Evolutionary conservation across 2,329 filamentous ascomycete genomes (phyloP).

Genomic region (Cercospora beticola): DNA sequence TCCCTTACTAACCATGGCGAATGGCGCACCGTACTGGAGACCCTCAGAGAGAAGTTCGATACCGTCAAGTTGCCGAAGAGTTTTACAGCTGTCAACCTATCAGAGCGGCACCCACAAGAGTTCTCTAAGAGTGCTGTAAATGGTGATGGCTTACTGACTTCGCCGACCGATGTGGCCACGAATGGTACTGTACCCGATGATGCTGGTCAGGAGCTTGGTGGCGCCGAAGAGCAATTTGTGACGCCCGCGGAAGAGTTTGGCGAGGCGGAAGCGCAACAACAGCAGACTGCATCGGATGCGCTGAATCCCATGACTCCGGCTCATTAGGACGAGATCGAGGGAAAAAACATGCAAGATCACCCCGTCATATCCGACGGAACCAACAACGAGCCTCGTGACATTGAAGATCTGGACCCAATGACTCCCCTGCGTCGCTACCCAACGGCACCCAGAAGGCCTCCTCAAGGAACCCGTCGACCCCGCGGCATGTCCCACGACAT

Average conservation of each 20-base stretch:
- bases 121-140: conserved; percentile 34
- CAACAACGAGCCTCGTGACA: background rate
- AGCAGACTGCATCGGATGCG: background rate
- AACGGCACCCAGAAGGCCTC: background rate
- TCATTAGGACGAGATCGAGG: background rate
- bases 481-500: background rate
- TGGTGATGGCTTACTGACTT: conserved; percentile 2
- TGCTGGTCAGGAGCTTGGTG: background rate
- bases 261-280: background rate
- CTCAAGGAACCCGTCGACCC: background rate
- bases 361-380: background rate
- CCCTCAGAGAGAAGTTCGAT: conserved; percentile 89
- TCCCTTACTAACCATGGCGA: conserved; percentile 88
- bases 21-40: conserved; percentile 97
- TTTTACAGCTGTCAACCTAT: conserved; percentile 53
- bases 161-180: conserved; percentile 11
- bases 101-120: conserved; percentile 50
- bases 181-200: background rate
- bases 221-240: background rate
- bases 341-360: background rate
- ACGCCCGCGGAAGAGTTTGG: background rate
- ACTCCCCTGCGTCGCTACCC: background rate
- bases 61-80: conserved; percentile 59
- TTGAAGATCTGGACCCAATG: background rate
- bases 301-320: background rate